Conservation (phyloP, 805 yeast genomes). For the Yamadazyma paraphyllophila region DNA sequence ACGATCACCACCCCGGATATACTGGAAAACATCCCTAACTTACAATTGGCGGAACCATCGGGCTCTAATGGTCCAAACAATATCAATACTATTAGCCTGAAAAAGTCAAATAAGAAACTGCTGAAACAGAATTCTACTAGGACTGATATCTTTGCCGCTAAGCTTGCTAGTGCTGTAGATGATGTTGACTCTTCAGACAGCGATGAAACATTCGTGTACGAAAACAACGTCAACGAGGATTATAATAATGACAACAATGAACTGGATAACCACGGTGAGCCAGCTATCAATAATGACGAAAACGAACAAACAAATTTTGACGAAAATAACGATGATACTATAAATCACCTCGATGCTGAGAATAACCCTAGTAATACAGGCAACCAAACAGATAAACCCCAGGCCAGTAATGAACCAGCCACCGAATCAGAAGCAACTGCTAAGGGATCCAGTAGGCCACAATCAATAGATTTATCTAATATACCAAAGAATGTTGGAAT, state of each 20-base stretch:
- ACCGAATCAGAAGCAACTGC: no score
- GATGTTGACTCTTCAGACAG: slow-evolving; percentile 85
- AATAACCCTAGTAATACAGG: neutral
- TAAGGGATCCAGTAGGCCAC: neutral
- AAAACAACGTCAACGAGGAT: slow-evolving; percentile 36
- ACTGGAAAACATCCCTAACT: slow-evolving; percentile 14
- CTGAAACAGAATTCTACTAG: slow-evolving; percentile 61
- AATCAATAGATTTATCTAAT: neutral
- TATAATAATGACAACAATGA: neutral
- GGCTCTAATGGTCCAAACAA: neutral
- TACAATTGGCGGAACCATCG: slow-evolving; percentile 9
- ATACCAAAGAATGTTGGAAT: no score
- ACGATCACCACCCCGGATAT: slow-evolving; percentile 5
- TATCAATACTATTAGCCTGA: slow-evolving; percentile 4
- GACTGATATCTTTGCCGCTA: slow-evolving; percentile 94
- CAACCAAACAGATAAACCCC: neutral
- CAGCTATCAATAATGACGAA: neutral
- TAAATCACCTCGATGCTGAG: neutral
- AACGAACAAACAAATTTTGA: neutral
- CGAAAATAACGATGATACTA: slow-evolving; percentile 1
- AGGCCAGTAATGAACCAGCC: neutral
- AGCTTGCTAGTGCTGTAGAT: slow-evolving; percentile 89
- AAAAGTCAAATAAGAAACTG: slow-evolving; percentile 22
- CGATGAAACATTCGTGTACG: slow-evolving; percentile 96
- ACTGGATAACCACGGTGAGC: neutral